These are phyloP conservation scores for Diddensiella santjacobensis DNA, from an alignment of 805 yeast genomes.

Conservation along the genomic window DNA sequence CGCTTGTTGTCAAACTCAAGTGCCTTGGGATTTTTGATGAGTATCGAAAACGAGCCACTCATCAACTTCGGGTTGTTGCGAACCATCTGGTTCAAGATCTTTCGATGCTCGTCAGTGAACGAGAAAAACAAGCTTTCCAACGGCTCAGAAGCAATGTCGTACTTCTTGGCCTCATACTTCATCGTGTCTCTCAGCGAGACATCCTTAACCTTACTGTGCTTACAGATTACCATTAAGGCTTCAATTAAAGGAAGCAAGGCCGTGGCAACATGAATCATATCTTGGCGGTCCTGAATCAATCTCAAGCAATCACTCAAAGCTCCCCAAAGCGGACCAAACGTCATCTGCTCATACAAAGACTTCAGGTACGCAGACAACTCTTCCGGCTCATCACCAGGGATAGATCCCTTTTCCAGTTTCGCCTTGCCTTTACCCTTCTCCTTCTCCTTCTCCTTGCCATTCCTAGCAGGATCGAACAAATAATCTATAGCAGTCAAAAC, in stretches of 20 bases:
- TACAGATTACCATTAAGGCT: conserved; percentile 93
- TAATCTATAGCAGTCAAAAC: conserved; percentile 85
- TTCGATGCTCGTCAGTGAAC: conserved; percentile 85
- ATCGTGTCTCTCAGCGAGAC: conserved; percentile 48
- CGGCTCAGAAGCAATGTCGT: conserved; percentile 70
- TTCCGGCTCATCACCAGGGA: conserved; percentile 24
- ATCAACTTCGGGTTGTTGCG: conserved; percentile 84
- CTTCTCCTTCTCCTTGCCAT: conserved; percentile 22
- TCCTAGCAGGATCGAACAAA: conserved; percentile 50
- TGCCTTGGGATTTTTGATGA: conserved; percentile 83
- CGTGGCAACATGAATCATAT: conserved; percentile 64
- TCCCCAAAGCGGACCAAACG: conserved; percentile 80
- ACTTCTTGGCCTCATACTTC: conserved; percentile 55
- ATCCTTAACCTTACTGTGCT: conserved; percentile 66
- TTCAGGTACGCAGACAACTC: conserved; percentile 18
- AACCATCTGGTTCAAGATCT: conserved; percentile 86
- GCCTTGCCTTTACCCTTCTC: conserved; percentile 19
- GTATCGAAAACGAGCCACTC: conserved; percentile 92
- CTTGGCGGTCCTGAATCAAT: conserved; percentile 55
- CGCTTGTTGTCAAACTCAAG: conserved; percentile 93
- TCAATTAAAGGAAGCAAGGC: conserved; percentile 83
- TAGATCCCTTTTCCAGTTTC: conserved; percentile 19
- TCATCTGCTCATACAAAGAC: conserved; percentile 57
- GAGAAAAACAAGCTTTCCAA: conserved; percentile 75
- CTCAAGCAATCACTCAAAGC: conserved; percentile 71